Evolutionary conservation across 2,329 filamentous ascomycete genomes (phyloP), one percentile per base, ranked within the genome.

Genomic region (Botrytis byssoidea): DNA sequence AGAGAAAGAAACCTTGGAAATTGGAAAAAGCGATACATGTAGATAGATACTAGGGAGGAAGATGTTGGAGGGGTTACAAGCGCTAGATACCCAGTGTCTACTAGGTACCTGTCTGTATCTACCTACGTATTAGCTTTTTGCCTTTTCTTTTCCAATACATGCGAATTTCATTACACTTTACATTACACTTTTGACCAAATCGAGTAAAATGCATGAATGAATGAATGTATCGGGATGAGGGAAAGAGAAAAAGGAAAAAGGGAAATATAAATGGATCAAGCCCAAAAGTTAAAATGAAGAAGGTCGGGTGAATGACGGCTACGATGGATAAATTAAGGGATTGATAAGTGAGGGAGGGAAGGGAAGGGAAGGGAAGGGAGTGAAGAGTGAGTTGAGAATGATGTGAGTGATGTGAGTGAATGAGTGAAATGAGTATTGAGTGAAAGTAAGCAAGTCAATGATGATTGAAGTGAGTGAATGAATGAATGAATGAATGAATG

Each of bases 21-120:
- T 48, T 10, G 46, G 20, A 16, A 35, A 35, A 35, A 35, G 35
- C 35, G 35, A 35, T 32, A n/a, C n/a, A n/a, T n/a, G n/a, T n/a
- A 32, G 32, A 32, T 35, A 35, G 35, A 35, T 35, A 35, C 35
- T 7, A 35, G 9, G 22, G 22, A 22, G 44, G 42, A 2, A 25
- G 22, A 32, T 25, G 29, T 66, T 66, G 64, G 64, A 66, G 64
- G 64, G 64, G 64, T 48, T 46, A 18, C 46, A 48, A 66, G 60
- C 59, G 59, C 35, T 61, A 22, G 44, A 46, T 46, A 20, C 44
- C 44, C 44, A 18, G 44, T 46, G 44, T 46, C 44, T 46, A 48
- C 35, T 35, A 35, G 35, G 35, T 35, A 35, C 32, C 32, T 32
- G 3, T 3, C 32, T 32, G 35, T 35, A 35, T 4, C 32, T 32